phyloP scores from a whole-genome alignment of 2,329 filamentous ascomycete species.

The Colletotrichum zoysiae region DNA sequence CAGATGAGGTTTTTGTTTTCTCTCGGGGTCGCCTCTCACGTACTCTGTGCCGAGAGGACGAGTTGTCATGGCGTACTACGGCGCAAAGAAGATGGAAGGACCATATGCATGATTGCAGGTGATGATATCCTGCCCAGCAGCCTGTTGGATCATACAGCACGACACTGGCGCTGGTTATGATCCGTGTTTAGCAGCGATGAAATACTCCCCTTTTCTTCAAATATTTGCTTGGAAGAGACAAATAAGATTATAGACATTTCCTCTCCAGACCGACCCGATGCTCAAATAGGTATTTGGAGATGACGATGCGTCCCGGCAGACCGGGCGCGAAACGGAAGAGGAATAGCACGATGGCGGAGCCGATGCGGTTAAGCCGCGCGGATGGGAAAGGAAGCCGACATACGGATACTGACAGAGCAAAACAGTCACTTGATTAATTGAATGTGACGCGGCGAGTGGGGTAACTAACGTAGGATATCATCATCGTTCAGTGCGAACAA shows the following conservation, averaged over 20 bases:
- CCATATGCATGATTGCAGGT: conserved; percentile 15
- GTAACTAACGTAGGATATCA: too few relatives aligned
- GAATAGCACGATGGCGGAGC: conserved; percentile 32
- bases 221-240: background rate
- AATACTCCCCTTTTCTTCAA: background rate
- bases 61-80: conserved; percentile 3
- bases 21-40: background rate
- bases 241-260: conserved; percentile 5
- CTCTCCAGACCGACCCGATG: conserved; percentile 16
- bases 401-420: background rate
- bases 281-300: conserved; percentile 17
- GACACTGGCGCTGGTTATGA: conserved; percentile 38
- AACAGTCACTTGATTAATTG: background rate
- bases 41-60: background rate
- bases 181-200: conserved; percentile 12
- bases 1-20: background rate
- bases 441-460: too few relatives aligned
- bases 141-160: conserved; percentile 40
- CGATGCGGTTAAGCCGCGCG: conserved; percentile 8
- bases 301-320: conserved; percentile 35
- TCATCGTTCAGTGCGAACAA: background rate
- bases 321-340: conserved; percentile 24
- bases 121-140: conserved; percentile 33
- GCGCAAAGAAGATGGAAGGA: conserved; percentile 4
- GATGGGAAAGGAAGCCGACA: background rate